Conservation (phyloP, 2,329 filamentous ascomycete genomes). For the Thielaviopsis musarum region DNA sequence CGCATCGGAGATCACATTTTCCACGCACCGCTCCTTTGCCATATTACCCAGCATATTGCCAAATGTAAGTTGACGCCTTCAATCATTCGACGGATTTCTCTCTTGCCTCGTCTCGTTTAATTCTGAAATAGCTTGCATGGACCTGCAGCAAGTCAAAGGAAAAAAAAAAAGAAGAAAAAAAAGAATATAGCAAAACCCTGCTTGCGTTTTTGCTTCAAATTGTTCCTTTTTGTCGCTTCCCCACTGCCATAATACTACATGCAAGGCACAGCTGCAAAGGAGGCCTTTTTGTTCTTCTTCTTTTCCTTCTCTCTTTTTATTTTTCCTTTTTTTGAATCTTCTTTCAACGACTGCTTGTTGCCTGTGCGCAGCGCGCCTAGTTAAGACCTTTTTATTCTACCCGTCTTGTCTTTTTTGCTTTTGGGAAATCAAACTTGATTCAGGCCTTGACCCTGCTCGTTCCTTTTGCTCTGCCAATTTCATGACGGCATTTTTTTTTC, state of each 20-base stretch:
- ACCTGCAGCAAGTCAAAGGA: constrained; percentile 4
- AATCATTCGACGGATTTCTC: background rate
- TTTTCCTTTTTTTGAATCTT: background rate
- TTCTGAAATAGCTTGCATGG: constrained; percentile 9
- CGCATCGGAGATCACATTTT: background rate
- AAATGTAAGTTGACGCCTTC: background rate
- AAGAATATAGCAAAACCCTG: background rate
- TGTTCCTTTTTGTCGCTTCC: too few species aligned
- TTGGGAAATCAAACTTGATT: background rate
- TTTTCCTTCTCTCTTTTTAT: background rate
- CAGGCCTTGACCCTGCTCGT: background rate
- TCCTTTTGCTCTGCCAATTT: background rate
- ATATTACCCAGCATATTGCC: background rate
- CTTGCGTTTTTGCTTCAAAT: background rate
- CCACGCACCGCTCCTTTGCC: background rate
- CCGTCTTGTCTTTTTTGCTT: background rate
- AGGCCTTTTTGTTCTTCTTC: background rate
- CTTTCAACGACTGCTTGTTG: background rate
- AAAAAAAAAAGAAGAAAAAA: background rate
- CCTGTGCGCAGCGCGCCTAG: background rate
- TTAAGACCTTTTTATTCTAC: background rate
- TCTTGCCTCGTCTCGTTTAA: background rate
- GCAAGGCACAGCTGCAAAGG: background rate
- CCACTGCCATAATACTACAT: background rate
- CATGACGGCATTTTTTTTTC: background rate